Evolutionary conservation across 306 rosid species (phyloP), one percentile per base, ranked within the genome.

Genomic region (Lupinus albus): DNA sequence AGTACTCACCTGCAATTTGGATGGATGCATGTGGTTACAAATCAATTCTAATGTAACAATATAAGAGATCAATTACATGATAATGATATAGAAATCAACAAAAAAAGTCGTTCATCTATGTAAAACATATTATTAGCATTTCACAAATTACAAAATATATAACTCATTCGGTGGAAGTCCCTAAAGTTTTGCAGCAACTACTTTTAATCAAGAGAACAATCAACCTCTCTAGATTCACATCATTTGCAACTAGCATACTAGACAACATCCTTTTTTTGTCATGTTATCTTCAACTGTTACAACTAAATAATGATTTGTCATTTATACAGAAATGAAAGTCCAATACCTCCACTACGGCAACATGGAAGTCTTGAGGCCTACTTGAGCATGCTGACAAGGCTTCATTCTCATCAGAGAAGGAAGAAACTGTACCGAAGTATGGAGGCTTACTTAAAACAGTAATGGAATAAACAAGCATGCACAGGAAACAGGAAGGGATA

Each of bases 311-410:
- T 57, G 49, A 13, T 64, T 50, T 14, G 28, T n/a, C 50, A 18
- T 51, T 33, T 42, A 30, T 20, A 20, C 6, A 12, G 11, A 64
- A 53, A 50, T 21, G 17, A 50, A 69, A 58, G 46, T n/a, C 17
- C 46, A 18, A 67, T 78, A 90, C 96, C 96, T 87, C 96, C 65
- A 87, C 86, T 39, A 90, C 51, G 28, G 95, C 95, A 77, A 90
- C 80, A 71, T 90, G 96, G 75, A 90, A 87, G 79, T 81, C 70
- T 80, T 79, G 80, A 12, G 88, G 87, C 45, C 75, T 80, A 51
- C 78, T 80, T 32, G 85, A 80, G 64, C 87, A 74, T 44, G 81
- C 91, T 45, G 84, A 82, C 83, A 87, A 76, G 42, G 96, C 96
- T 71, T 87, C 95, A 8, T 79, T 75, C 83, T 74, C 96, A 13